Evolutionary conservation across 2,329 filamentous ascomycete genomes (phyloP).

Genomic region (Cladophialophora chaetospira): DNA sequence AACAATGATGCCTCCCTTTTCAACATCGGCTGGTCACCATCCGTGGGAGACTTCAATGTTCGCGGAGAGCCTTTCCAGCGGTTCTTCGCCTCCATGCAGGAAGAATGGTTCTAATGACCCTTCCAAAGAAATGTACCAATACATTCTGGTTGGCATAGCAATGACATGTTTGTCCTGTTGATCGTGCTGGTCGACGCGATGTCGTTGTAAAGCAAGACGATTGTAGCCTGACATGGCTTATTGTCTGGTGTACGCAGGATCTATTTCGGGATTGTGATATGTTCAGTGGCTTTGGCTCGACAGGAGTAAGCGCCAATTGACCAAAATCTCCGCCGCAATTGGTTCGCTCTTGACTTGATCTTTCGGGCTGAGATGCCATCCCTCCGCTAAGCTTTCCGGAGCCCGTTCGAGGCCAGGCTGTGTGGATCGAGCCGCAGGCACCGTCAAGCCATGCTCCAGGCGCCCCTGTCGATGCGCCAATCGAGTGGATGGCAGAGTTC

Average conservation of each 20-base stretch:
- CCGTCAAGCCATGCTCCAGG: not conserved
- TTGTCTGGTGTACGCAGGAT: not conserved
- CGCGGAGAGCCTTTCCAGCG: slow-evolving; percentile 19
- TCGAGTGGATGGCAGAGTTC: not conserved
- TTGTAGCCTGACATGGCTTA: too few relatives aligned
- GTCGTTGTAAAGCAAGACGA: too few relatives aligned
- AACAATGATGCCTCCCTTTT: slow-evolving; percentile 11
- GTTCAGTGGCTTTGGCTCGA: slow-evolving; percentile 3
- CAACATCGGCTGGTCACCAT: slow-evolving; percentile 26
- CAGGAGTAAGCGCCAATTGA: slow-evolving; percentile 9
- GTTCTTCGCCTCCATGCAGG: slow-evolving; percentile 23
- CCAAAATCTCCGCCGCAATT: not conserved
- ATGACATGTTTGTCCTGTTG: not conserved
- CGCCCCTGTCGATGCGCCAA: slow-evolving; percentile 3
- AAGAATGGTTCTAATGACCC: slow-evolving; percentile 27
- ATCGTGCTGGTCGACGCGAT: not conserved
- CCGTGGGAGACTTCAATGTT: slow-evolving; percentile 19
- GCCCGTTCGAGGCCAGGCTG: slow-evolving; percentile 9
- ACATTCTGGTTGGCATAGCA: not conserved
- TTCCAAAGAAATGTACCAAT: not conserved
- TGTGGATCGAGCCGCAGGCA: slow-evolving; percentile 8
- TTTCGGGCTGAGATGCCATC: not conserved
- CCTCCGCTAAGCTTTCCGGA: slow-evolving; percentile 19
- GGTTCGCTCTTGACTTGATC: not conserved
- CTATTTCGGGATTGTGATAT: slow-evolving; percentile 10